Percentiles rank a stretch among this genome's conserved stretches.
These are phyloP conservation scores for Fusarium stilboides DNA, from an alignment of 2,329 filamentous ascomycete species.

Conservation along the genomic window DNA sequence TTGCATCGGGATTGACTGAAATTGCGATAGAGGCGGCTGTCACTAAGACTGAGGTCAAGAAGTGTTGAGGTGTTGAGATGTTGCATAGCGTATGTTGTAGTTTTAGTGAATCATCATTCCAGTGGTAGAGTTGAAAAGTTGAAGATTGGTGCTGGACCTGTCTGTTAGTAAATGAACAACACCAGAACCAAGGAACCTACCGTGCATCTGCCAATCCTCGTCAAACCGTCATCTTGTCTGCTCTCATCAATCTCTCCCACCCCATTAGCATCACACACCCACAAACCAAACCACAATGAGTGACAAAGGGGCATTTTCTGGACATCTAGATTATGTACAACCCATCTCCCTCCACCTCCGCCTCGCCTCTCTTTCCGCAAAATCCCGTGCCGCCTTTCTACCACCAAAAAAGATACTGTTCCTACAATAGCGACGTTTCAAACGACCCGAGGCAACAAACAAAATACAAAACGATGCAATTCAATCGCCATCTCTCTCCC, in stretches of 20 bases:
- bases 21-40: conserved; percentile 54
- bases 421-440: conserved; percentile 38
- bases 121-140: neutral
- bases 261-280: conserved; percentile 1
- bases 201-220: neutral
- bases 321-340: conserved; percentile 53
- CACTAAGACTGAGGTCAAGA: conserved; percentile 29
- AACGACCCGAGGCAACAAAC: conserved; percentile 32
- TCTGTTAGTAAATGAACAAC: neutral
- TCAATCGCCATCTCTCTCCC: conserved; percentile 18
- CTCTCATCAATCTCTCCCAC: no score
- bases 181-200: conserved; percentile 1
- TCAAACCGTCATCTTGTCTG: neutral
- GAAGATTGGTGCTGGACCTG: neutral
- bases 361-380: conserved; percentile 10
- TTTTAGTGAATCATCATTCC: conserved; percentile 13
- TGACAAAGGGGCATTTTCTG: conserved; percentile 49
- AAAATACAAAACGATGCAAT: conserved; percentile 34
- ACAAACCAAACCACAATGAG: conserved; percentile 28
- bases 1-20: conserved; percentile 65
- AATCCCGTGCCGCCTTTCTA: conserved; percentile 21
- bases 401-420: conserved; percentile 37
- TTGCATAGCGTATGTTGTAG: neutral
- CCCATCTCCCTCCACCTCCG: conserved; percentile 31
- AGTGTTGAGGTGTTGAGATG: conserved; percentile 44